Evolutionary conservation across 2,329 filamentous ascomycete genomes (phyloP).

Genomic region (Paracoccidioides brasiliensis): DNA sequence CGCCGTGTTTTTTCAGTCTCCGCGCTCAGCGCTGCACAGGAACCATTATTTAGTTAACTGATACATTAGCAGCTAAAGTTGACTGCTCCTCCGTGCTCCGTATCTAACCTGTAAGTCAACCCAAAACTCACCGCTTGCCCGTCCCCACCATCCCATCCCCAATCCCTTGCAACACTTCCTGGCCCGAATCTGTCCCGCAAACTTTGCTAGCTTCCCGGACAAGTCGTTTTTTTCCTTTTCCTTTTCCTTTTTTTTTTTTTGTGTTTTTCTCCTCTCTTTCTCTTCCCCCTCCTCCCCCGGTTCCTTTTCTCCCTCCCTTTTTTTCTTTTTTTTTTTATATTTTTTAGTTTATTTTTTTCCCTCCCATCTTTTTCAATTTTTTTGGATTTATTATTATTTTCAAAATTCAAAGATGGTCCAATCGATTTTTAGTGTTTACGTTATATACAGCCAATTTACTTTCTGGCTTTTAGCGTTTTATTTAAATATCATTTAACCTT

Average conservation of each 20-base stretch:
- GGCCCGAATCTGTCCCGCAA: neutral
- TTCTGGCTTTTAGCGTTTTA: neutral
- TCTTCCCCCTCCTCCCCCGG: neutral
- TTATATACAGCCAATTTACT: neutral
- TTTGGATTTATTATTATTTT: neutral
- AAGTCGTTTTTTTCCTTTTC: neutral
- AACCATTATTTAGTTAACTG: too few species aligned
- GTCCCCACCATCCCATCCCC: neutral
- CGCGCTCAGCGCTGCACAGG: too few species aligned
- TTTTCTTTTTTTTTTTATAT: neutral
- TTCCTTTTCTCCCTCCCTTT: neutral
- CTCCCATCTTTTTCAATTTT: too few species aligned
- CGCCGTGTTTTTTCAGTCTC: too few species aligned
- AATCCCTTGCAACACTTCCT: neutral
- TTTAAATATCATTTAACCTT: neutral
- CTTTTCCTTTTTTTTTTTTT: neutral
- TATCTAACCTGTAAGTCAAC: too few species aligned
- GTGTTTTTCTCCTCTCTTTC: neutral
- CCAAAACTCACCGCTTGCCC: neutral
- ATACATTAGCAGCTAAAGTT: too few species aligned
- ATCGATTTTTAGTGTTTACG: neutral
- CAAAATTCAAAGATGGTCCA: neutral
- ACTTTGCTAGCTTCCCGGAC: neutral
- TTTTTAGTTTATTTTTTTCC: neutral
- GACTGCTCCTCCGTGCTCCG: neutral